Evolutionary conservation across 179 eudicot genomes (phyloP), one percentile per base, ranked within the genome.

Genomic region (Vitellaria paradoxa): DNA sequence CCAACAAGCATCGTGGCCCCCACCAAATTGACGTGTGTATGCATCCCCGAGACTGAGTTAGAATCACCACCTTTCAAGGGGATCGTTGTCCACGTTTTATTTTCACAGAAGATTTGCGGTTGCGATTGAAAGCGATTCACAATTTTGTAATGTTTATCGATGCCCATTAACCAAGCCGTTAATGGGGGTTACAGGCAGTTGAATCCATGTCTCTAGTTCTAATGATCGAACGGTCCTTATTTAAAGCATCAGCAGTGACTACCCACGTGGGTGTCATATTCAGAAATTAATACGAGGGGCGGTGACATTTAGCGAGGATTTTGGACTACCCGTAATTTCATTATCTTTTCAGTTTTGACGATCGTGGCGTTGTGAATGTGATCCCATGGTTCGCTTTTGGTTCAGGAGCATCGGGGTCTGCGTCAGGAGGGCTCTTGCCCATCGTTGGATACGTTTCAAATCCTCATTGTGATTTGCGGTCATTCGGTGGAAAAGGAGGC

Each of bases 111-210:
- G 76, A 59, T 56, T 73, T 73, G 65, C 66, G 66, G 76, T 60
- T 65, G 61, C 55, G 53, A 21, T 66, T 76, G 79, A 76, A 67
- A 67, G 62, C n/a, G 64, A 65, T 20, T n/a, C 23, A 30, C 37
- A 30, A 24, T 11, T 11, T 62, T 63, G 12, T 23, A 21, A 10
- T 18, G 14, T 55, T 23, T 23, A 0, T n/a, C 21, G 55, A 0
- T 8, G 17, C 56, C 74, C 73, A 65, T 68, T 57, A 59, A 55
- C 57, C 15, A 4, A 52, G 74, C 79, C 79, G 79, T 77, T 77
- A 70, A 68, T 68, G 74, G 79, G 14, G 74, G 74, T 77, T 77
- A 77, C 17, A n/a, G 23, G 53, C 72, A 11, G 79, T 53, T 76
- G 72, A 65, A 76, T 15, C 7, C 13, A 18, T 45, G 53, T 49